A percentile compares a stretch with the other conserved stretches of the same genome.
phyloP scores from a whole-genome alignment of 768 basidiomycete genomes.

The Panus rudis region DNA sequence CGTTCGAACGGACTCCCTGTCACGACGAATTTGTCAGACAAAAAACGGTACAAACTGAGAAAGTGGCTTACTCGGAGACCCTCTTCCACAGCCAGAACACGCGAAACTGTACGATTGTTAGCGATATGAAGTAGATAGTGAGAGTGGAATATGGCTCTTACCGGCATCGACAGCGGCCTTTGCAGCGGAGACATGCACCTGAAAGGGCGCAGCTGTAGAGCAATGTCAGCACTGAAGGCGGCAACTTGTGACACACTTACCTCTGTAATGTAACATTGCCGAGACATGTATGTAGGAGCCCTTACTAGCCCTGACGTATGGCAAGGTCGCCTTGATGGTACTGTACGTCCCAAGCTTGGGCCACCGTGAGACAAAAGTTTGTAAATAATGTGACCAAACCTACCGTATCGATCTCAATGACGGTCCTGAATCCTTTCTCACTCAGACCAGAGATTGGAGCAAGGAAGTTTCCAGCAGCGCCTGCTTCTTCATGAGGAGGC shows the following conservation, averaged over 20 bases:
- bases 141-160: conserved; percentile 12
- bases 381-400: conserved; percentile 11
- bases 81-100: conserved; percentile 86
- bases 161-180: conserved; percentile 90
- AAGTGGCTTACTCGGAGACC: conserved; percentile 55
- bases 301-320: conserved; percentile 57
- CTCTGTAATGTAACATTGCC: conserved; percentile 80
- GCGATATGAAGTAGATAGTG: background rate
- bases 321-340: conserved; percentile 88
- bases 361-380: background rate
- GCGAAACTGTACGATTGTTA: conserved; percentile 46
- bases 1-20: conserved; percentile 81
- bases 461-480: conserved; percentile 95
- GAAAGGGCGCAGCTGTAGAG: conserved; percentile 63
- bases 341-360: conserved; percentile 83
- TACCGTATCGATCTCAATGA: conserved; percentile 90
- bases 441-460: conserved; percentile 79
- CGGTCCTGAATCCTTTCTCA: conserved; percentile 86
- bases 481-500: conserved; percentile 34
- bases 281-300: conserved; percentile 89
- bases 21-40: background rate
- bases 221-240: conserved; percentile 6
- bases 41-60: background rate
- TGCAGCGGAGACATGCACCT: conserved; percentile 90
- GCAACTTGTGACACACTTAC: conserved; percentile 29